phyloP scores from a whole-genome alignment of 805 yeast genomes.

The Teunomyces pallodes region DNA sequence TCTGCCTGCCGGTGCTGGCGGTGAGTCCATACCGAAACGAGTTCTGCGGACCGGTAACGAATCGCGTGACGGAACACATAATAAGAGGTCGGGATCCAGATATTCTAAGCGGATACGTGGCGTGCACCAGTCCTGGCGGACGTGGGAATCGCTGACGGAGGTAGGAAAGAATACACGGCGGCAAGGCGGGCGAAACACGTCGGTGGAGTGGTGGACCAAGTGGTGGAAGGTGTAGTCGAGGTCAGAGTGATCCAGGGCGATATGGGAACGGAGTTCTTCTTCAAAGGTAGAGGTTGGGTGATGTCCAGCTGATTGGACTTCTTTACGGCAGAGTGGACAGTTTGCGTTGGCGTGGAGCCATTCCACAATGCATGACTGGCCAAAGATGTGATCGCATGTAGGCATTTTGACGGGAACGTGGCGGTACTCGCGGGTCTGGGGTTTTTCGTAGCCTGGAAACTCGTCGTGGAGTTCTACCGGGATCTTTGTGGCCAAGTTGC shows the following conservation, averaged over 20 bases:
- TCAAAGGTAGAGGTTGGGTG: slow-evolving; percentile 13
- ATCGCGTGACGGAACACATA: slow-evolving; percentile 21
- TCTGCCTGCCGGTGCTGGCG: neutral
- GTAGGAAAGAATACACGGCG: slow-evolving; percentile 33
- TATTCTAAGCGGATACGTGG: slow-evolving; percentile 15
- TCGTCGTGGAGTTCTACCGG: slow-evolving; percentile 18
- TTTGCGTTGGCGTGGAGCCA: slow-evolving; percentile 40
- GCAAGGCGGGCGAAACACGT: slow-evolving; percentile 36
- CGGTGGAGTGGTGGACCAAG: slow-evolving; percentile 29
- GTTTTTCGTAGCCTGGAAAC: slow-evolving; percentile 26
- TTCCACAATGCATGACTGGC: slow-evolving; percentile 38
- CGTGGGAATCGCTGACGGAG: slow-evolving; percentile 38
- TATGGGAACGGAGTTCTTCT: slow-evolving; percentile 6
- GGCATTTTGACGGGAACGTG: slow-evolving; percentile 43
- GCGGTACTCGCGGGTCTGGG: slow-evolving; percentile 10
- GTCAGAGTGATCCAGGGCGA: slow-evolving; percentile 15
- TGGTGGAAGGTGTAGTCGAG: slow-evolving; percentile 20
- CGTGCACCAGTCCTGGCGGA: slow-evolving; percentile 34
- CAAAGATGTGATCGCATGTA: slow-evolving; percentile 41
- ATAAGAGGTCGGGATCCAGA: slow-evolving; percentile 25
- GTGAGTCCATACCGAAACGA: neutral
- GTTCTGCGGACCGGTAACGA: neutral
- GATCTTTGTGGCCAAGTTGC: slow-evolving; percentile 20
- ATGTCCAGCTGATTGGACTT: slow-evolving; percentile 23
- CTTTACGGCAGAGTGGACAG: slow-evolving; percentile 43